phyloP scores from a whole-genome alignment of 2,329 filamentous ascomycete species.

The Venturia asperata region DNA sequence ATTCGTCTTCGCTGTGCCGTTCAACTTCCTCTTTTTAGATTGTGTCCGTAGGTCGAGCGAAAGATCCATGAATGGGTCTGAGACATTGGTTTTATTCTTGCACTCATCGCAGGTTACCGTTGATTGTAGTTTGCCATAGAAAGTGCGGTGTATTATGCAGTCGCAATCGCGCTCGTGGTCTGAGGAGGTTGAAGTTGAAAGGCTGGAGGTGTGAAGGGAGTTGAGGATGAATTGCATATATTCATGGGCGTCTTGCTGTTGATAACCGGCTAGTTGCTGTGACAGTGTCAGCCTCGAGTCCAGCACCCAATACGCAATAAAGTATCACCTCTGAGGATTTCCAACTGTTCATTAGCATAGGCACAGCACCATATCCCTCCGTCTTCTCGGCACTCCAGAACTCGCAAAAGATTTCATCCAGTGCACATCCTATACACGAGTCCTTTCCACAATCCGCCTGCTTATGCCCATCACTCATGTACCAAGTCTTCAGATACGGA shows the following conservation, averaged over 20 bases:
- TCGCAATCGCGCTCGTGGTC: conserved; percentile 50
- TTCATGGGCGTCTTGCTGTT: conserved; percentile 94
- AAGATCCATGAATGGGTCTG: conserved; percentile 86
- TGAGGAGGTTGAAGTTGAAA: conserved; percentile 43
- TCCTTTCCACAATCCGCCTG: conserved; percentile 54
- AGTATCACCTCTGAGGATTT: conserved; percentile 62
- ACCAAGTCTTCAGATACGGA: conserved; percentile 83
- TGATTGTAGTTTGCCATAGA: conserved; percentile 85
- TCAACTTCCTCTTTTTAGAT: conserved; percentile 54
- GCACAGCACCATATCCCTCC: conserved; percentile 83
- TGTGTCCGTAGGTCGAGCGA: conserved; percentile 76
- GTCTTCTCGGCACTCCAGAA: conserved; percentile 67
- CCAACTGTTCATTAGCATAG: conserved; percentile 85
- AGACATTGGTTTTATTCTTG: conserved; percentile 69
- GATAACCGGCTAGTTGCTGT: conserved; percentile 63
- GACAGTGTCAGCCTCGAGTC: conserved; percentile 41
- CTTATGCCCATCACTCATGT: conserved; percentile 83
- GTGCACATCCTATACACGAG: conserved; percentile 51
- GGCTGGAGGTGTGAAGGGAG: conserved; percentile 56
- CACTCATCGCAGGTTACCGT: conserved; percentile 89
- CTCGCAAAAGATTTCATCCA: conserved; percentile 57
- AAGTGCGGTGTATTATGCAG: conserved; percentile 90
- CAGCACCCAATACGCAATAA: not conserved
- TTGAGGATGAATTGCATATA: conserved; percentile 95
- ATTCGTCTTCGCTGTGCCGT: conserved; percentile 31